Percentiles rank a stretch among this genome's conserved stretches.
Conservation (phyloP, 192 early-diverging fungal genomes). For the Backusella tarrabulga region DNA sequence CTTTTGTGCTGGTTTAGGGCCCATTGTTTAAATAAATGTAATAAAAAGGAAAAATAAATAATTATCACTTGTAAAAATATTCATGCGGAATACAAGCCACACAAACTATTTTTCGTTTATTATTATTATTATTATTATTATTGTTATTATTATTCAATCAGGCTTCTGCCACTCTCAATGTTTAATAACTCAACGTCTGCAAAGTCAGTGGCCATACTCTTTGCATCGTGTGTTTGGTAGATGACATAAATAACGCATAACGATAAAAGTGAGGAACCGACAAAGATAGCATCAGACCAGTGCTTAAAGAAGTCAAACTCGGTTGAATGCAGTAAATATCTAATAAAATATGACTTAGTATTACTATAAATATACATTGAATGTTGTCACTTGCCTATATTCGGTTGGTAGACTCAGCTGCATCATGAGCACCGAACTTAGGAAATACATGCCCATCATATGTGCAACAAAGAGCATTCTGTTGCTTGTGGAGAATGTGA, state of each 20-base stretch:
- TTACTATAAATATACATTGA: not conserved
- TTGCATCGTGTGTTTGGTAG: constrained; percentile 53
- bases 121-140: not conserved
- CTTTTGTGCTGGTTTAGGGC: constrained; percentile 17
- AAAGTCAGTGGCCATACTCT: constrained; percentile 25
- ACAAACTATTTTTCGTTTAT: not conserved
- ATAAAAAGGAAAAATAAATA: not conserved
- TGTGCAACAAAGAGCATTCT: constrained; percentile 81
- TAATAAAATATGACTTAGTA: constrained; percentile 47
- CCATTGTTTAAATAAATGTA: not conserved
- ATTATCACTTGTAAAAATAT: not conserved
- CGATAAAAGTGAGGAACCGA: constrained; percentile 76
- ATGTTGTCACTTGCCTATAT: constrained; percentile 52
- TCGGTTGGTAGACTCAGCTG: constrained; percentile 82
- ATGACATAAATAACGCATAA: constrained; percentile 70
- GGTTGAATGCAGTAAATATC: constrained; percentile 73
- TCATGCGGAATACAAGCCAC: constrained; percentile 11
- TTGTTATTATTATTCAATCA: not conserved
- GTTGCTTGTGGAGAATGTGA: constrained; percentile 69
- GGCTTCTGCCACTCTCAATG: constrained; percentile 6
- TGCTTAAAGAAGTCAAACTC: constrained; percentile 91
- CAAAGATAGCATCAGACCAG: constrained; percentile 93
- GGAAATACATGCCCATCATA: constrained; percentile 92
- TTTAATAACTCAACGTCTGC: constrained; percentile 23
- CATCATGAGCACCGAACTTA: constrained; percentile 92